Evolutionary conservation across 2,329 filamentous ascomycete species (phyloP).

Genomic region (Pseudopithomyces maydicus): DNA sequence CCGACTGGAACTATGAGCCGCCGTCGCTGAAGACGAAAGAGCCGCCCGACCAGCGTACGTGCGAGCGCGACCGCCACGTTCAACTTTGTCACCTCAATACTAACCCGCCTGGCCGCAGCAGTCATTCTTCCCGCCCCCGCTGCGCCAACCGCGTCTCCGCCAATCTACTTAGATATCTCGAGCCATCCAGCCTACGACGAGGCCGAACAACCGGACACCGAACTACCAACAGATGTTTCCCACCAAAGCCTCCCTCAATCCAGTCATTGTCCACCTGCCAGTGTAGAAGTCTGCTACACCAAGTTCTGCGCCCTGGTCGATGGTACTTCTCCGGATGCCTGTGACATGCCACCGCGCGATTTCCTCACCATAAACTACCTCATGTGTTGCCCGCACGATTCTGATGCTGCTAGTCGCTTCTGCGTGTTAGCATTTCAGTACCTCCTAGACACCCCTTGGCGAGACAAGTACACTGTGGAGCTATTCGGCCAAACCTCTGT

Average conservation of each 20-base stretch:
- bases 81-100: background rate
- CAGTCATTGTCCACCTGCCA: background rate
- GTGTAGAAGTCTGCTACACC: constrained; percentile 12
- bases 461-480: background rate
- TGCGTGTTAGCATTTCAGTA: constrained; percentile 1
- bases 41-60: constrained; percentile 26
- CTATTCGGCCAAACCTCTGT: constrained; percentile 1
- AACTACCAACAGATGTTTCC: background rate
- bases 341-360: constrained; percentile 7
- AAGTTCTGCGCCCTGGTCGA: constrained; percentile 7
- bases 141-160: background rate
- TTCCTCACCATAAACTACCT: constrained; percentile 5
- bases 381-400: constrained; percentile 10
- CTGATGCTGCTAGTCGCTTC: constrained; percentile 14
- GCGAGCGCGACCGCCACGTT: too few relatives aligned
- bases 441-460: background rate
- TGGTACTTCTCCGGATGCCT: background rate
- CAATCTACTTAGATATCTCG: too few relatives aligned
- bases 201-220: background rate
- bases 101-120: background rate
- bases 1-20: constrained; percentile 43
- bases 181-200: too few relatives aligned
- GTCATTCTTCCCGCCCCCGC: background rate
- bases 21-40: constrained; percentile 26
- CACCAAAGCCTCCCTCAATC: background rate